A percentile compares a stretch with the other conserved stretches of the same genome.
phyloP scores from a whole-genome alignment of 2,329 filamentous ascomycete species.

The Arthrobotrys entomopaga region DNA sequence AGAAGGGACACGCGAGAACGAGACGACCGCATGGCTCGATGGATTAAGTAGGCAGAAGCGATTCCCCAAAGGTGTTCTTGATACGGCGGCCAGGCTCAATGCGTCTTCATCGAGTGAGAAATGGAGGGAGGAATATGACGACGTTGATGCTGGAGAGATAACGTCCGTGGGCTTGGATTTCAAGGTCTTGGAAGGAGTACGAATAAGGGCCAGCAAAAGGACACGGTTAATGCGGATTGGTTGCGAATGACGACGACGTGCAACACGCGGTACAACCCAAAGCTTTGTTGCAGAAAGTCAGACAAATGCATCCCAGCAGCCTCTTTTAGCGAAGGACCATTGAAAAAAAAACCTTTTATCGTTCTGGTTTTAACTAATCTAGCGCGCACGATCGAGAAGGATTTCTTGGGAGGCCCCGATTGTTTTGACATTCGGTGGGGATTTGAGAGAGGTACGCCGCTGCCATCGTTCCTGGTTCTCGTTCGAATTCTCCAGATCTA shows the following conservation, averaged over 20 bases:
- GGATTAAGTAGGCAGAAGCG: slow-evolving; percentile 8
- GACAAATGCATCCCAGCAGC: slow-evolving; percentile 31
- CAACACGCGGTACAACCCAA: slow-evolving; percentile 50
- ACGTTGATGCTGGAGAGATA: slow-evolving; percentile 5
- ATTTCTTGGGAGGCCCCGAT: slow-evolving; percentile 7
- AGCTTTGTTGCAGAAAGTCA: slow-evolving; percentile 25
- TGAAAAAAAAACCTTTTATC: slow-evolving; percentile 1
- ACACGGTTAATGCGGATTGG: slow-evolving; percentile 36
- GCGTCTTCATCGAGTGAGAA: slow-evolving; percentile 40
- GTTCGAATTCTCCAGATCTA: neutral
- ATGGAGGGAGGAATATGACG: slow-evolving; percentile 25
- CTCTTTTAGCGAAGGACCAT: slow-evolving; percentile 49
- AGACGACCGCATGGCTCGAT: slow-evolving; percentile 45
- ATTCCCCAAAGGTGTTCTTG: slow-evolving; percentile 15
- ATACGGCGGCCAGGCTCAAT: slow-evolving; percentile 48
- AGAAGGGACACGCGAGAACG: slow-evolving; percentile 51
- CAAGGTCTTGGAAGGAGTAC: neutral
- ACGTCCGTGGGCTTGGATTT: neutral
- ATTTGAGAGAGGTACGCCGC: neutral
- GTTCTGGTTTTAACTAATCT: neutral
- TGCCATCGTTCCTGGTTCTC: neutral
- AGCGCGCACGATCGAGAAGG: neutral
- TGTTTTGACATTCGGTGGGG: slow-evolving; percentile 17
- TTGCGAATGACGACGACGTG: slow-evolving; percentile 52
- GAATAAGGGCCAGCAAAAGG: slow-evolving; percentile 38